Evolutionary conservation across 169 alveolate genomes (phyloP).

Genomic region (Toxoplasma gondii): DNA sequence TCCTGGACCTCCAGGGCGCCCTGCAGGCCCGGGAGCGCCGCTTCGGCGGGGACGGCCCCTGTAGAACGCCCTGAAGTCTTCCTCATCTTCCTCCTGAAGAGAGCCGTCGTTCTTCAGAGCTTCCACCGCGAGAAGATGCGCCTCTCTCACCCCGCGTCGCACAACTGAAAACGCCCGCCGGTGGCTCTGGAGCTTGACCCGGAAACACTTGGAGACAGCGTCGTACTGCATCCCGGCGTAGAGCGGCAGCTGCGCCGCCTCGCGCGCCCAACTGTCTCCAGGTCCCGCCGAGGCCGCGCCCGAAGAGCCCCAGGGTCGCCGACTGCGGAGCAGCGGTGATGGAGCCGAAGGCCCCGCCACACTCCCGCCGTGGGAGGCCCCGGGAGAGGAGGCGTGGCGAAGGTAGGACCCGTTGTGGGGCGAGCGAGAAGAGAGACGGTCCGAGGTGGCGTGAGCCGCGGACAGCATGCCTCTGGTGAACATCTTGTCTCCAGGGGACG

Average conservation of each 20-base stretch:
- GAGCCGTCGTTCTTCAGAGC: slow-evolving; percentile 26
- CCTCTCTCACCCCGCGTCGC: slow-evolving; percentile 29
- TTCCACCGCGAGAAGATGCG: slow-evolving; percentile 33
- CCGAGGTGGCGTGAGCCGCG: background rate
- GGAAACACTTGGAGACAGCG: slow-evolving; percentile 33
- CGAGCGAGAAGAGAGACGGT: background rate
- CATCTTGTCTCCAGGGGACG: background rate
- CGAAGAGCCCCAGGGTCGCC: slow-evolving; percentile 23
- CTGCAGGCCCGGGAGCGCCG: background rate
- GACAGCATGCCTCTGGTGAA: background rate
- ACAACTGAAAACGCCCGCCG: slow-evolving; percentile 27
- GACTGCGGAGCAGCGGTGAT: background rate
- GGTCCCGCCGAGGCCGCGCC: background rate
- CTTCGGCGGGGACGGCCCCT: background rate
- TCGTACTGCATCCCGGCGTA: slow-evolving; percentile 44
- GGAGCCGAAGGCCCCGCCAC: background rate
- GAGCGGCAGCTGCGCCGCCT: slow-evolving; percentile 18
- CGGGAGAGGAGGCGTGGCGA: background rate
- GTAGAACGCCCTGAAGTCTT: background rate
- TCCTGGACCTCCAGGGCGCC: background rate
- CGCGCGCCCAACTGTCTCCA: slow-evolving; percentile 28
- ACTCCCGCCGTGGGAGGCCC: background rate
- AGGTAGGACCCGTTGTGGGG: background rate
- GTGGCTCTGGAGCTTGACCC: slow-evolving; percentile 31
- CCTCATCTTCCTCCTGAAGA: background rate